Evolutionary conservation across 1,139 yeast genomes (phyloP), one percentile per base, ranked within the genome.

Genomic region (Sugiyamaella japonica): DNA sequence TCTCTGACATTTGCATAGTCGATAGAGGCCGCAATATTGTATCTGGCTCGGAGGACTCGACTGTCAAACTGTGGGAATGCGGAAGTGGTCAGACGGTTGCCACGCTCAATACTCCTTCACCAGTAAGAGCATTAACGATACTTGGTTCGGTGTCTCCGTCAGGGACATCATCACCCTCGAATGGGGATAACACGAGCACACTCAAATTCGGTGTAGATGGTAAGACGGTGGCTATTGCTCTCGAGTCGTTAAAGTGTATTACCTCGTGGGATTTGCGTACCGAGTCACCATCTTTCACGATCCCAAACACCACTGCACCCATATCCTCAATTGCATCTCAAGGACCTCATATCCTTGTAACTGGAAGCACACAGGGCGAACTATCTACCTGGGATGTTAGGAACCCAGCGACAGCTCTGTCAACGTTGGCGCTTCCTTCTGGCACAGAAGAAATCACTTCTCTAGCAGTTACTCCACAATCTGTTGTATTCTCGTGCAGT

Each of bases 1-100:
- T 85, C 15, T 76, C 80, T 1, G 83, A 74, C 56, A 58, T 80
- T 1, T 75, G 68, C 2, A 49, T 69, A 38, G 70, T 86, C 29
- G 89, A 83, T 0, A 69, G 80, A 16, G 95, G 95, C 1, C 70
- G 93, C 36, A 85, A 86, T 62, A 73, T 87, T 57, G 59, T 85
- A 28, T 77, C 72, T 32, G 63, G 65, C 7, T 49, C 62, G 1
- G 29, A 25, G 5, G 86, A 83, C 63, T 86, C 87, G 0, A 66
- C 78, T 0, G 73, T 84, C 1, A 73, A 71, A 45, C 63, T 87
- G 40, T 86, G 89, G 90, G 93, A 87, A 62, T 80, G 87, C 63
- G 85, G 87, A 0, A 66, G 78, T 1, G 88, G 84, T 0, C 54
- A 66, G 16, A 65, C 70, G 1, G 65, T 85, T 7, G 69, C 76